Evolutionary conservation across 768 basidiomycete species (phyloP), one percentile per base, ranked within the genome.

Genomic region (Heimioporus sp.): DNA sequence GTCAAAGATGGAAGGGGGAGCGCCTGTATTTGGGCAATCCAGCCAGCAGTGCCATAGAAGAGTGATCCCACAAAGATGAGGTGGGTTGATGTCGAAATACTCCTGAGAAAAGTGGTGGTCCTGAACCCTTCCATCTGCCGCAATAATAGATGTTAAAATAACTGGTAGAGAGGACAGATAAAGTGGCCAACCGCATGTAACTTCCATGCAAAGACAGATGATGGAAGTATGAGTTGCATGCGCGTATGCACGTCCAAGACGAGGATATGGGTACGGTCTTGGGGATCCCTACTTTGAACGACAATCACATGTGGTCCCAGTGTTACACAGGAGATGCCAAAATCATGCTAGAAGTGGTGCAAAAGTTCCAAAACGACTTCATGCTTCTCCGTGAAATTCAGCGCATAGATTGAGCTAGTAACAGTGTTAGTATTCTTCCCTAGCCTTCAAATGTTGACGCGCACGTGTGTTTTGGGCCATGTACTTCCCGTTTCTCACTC

Each of bases 1-100:
- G 34, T 34, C 24, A 32, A 30, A 17, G 30, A 36, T 8, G 59
- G 50, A 13, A 61, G 43, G 12, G 47, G 1, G 12, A 55, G 62
- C 1, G 63, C 63, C 16, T 53, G 42, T 20, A 63, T 16, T 28
- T 44, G 28, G 8, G 62, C 52, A 28, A 5, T 9, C 56, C 53
- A 58, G 13, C 59, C 52, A 5, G 19, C 4, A 2, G 28, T 6
- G 12, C 32, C 38, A 32, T 32, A 50, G 30, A 48, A 49, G 37
- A 15, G 37, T 15, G 37, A 38, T 4, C 32, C 10, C 5, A 54
- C 43, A 9, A 65, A 12, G 4, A 65, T 17, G 16, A 63, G 16
- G 46, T 65, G 63, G 3, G 62, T 65, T n/a, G 60, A 65, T 10
- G 59, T 65, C 6, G 63, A 65, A n/a, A 63, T 31, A 10, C 36